A percentile compares a stretch with the other conserved stretches of the same genome.
Evolutionary conservation across 2,329 filamentous ascomycete species (phyloP).

Genomic region (Ilyonectria robusta): DNA sequence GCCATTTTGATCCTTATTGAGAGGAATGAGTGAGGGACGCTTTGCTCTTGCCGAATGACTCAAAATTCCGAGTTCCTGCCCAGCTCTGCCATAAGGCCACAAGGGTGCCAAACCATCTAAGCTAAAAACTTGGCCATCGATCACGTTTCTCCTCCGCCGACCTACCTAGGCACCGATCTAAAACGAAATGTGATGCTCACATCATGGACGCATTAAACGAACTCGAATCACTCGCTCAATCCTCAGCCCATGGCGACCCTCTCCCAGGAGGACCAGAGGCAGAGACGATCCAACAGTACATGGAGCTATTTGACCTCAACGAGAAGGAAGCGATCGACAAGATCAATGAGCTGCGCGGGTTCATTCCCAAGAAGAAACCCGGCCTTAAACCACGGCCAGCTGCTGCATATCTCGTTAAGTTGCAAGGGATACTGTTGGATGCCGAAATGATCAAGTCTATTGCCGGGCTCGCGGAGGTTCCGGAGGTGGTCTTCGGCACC

Average conservation of each 20-base stretch:
- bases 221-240: conserved; percentile 23
- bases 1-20: too few relatives aligned
- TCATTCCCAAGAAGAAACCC: conserved; percentile 10
- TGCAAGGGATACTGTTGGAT: conserved; percentile 16
- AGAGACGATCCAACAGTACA: conserved; percentile 22
- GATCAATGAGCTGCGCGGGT: conserved; percentile 17
- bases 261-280: not conserved
- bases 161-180: not conserved
- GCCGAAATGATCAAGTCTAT: conserved; percentile 18
- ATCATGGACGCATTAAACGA: conserved; percentile 20
- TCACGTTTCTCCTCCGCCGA: not conserved
- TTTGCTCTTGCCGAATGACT: conserved; percentile 17
- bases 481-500: conserved; percentile 28
- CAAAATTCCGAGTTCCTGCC: conserved; percentile 3
- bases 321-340: conserved; percentile 20
- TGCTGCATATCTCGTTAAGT: conserved; percentile 27
- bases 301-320: conserved; percentile 28
- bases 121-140: not conserved
- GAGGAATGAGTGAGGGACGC: not conserved
- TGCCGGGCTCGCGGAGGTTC: conserved; percentile 12
- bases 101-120: not conserved
- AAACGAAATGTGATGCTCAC: not conserved
- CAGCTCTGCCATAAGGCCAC: not conserved
- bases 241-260: not conserved
- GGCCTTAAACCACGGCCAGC: not conserved